phyloP scores from a whole-genome alignment of 1,284 basidiomycete genomes.

The Inonotus hispidus region DNA sequence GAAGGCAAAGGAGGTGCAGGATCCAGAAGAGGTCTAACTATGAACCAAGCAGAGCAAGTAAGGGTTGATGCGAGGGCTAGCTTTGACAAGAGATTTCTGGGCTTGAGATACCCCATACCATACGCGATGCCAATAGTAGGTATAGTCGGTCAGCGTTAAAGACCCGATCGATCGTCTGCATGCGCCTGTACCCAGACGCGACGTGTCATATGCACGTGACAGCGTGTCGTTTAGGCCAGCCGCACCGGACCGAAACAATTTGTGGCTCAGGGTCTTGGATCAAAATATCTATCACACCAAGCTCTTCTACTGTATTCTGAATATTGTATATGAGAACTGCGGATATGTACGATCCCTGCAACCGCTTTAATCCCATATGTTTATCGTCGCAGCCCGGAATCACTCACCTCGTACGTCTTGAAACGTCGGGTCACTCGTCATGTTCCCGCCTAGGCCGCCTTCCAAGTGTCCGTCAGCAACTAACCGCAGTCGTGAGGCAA shows the following conservation, averaged over 20 bases:
- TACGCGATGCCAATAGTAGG: background rate
- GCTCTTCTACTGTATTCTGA: no score
- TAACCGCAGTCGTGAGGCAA: conserved; percentile 50
- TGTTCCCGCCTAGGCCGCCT: conserved; percentile 58
- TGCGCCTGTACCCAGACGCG: background rate
- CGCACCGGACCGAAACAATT: no score
- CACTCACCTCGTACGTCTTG: background rate
- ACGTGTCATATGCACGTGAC: conserved; percentile 1
- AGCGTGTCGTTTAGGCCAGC: no score
- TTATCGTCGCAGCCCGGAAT: no score
- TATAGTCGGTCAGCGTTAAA: background rate
- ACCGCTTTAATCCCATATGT: no score
- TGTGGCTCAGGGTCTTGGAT: background rate
- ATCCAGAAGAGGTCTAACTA: conserved; percentile 61
- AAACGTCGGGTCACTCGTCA: conserved; percentile 46
- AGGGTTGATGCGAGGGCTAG: conserved; percentile 47
- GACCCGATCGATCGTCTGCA: background rate
- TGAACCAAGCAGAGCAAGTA: conserved; percentile 65
- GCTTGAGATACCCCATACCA: conserved; percentile 19
- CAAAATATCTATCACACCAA: background rate
- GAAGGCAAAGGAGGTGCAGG: conserved; percentile 64
- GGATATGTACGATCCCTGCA: no score
- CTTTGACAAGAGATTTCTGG: conserved; percentile 48
- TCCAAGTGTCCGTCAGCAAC: conserved; percentile 54
- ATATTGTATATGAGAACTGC: no score